Evolutionary conservation across 768 basidiomycete species (phyloP).

Genomic region (Melanogaster broomeanus): DNA sequence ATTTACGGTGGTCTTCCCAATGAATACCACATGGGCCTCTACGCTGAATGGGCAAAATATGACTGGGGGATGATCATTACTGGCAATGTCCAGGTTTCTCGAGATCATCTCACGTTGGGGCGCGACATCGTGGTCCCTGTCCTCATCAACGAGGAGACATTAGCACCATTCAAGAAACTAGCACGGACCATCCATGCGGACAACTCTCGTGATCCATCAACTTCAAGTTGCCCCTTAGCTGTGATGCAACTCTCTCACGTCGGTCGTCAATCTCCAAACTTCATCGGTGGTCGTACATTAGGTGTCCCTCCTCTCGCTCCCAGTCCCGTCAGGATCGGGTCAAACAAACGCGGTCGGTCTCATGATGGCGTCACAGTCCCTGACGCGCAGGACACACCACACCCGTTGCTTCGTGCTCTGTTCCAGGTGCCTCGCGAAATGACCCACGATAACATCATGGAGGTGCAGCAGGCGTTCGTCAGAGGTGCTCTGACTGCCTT

Average conservation of each 20-base stretch:
- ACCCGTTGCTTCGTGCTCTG: conserved; percentile 38
- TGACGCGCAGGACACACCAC: conserved; percentile 10
- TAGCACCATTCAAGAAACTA: conserved; percentile 53
- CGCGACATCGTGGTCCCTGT: conserved; percentile 68
- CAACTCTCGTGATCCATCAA: conserved; percentile 5
- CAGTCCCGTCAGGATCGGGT: conserved; percentile 57
- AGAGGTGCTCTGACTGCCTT: conserved; percentile 65
- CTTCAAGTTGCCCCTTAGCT: conserved; percentile 39
- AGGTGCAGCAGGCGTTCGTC: conserved; percentile 63
- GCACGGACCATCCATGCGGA: conserved; percentile 51
- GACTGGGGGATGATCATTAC: conserved; percentile 90
- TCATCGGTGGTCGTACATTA: conserved; percentile 66
- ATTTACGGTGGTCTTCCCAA: conserved; percentile 76
- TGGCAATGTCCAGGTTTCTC: conserved; percentile 77
- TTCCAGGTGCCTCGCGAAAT: conserved; percentile 69
- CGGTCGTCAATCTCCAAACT: conserved; percentile 79
- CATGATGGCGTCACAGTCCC: conserved; percentile 3
- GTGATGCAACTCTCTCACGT: conserved; percentile 85
- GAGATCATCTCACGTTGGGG: conserved; percentile 65
- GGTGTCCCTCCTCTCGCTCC: conserved; percentile 70
- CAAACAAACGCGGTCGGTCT: conserved; percentile 13
- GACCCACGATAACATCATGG: conserved; percentile 58
- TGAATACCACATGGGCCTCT: conserved; percentile 59
- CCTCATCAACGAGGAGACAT: conserved; percentile 39
- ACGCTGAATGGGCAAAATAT: conserved; percentile 71